phyloP scores from a whole-genome alignment of 2,329 filamentous ascomycete species.

The Pyrenophora seminiperda region DNA sequence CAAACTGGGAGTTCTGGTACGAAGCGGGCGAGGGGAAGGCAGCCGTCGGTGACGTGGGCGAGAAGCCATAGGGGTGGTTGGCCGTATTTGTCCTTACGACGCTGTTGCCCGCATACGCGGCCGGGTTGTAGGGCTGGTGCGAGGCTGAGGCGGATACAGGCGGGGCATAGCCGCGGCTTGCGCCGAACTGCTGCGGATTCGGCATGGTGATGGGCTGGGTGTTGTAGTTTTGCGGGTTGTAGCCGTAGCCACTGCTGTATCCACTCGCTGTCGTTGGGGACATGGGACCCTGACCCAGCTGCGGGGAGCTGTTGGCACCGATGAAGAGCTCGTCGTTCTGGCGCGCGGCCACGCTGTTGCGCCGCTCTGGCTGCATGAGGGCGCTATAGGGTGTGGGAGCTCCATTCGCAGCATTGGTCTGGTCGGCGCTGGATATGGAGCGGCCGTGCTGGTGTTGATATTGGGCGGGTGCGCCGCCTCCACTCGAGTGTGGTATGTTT shows the following conservation, averaged over 20 bases:
- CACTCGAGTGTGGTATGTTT: constrained; percentile 50
- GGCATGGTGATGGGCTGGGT: constrained; percentile 46
- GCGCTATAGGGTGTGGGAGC: constrained; percentile 46
- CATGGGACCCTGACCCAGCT: constrained; percentile 32
- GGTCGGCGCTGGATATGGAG: constrained; percentile 74
- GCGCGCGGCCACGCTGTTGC: constrained; percentile 45
- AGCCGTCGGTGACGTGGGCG: constrained; percentile 40
- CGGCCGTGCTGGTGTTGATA: constrained; percentile 49
- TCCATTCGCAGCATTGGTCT: constrained; percentile 70
- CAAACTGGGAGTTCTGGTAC: constrained; percentile 43
- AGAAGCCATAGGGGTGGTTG: constrained; percentile 46
- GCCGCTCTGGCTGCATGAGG: constrained; percentile 38
- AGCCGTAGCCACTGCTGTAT: constrained; percentile 48
- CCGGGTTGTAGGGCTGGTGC: constrained; percentile 53
- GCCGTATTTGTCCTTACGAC: constrained; percentile 39
- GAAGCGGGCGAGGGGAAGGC: constrained; percentile 38
- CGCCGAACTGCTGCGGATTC: constrained; percentile 69
- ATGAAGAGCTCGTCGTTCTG: constrained; percentile 68
- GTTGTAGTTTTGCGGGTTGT: constrained; percentile 68
- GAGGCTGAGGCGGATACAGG: constrained; percentile 21
- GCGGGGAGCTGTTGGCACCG: constrained; percentile 42
- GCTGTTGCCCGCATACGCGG: constrained; percentile 49
- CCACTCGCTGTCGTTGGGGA: constrained; percentile 32
- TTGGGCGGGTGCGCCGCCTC: constrained; percentile 44
- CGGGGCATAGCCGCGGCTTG: constrained; percentile 44